Evolutionary conservation across 768 basidiomycete genomes (phyloP).

Genomic region (Pulveroboletus ravenelii): DNA sequence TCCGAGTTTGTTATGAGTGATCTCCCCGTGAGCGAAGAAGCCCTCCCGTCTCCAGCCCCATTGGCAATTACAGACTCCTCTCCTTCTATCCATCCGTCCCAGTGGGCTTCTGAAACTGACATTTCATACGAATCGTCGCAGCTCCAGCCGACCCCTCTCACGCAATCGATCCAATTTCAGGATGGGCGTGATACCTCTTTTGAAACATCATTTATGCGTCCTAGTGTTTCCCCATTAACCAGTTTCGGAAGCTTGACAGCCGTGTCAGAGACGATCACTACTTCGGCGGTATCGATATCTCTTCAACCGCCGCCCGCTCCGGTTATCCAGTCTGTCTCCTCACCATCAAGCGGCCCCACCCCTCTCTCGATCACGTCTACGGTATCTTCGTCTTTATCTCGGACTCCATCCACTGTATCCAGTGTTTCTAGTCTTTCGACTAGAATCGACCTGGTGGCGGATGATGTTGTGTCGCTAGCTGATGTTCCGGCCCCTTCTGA

Average conservation of each 20-base stretch:
- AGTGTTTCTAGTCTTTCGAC: conserved; percentile 43
- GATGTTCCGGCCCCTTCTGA: conserved; percentile 25
- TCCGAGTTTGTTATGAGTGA: conserved; percentile 31
- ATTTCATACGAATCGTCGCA: conserved; percentile 73
- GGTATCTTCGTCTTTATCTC: conserved; percentile 28
- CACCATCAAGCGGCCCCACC: conserved; percentile 33
- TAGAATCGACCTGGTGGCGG: conserved; percentile 32
- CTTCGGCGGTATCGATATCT: conserved; percentile 15
- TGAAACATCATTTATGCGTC: conserved; percentile 70
- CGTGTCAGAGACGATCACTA: conserved; percentile 31
- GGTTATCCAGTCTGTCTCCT: conserved; percentile 16
- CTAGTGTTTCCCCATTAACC: conserved; percentile 42
- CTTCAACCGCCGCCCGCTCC: conserved; percentile 19
- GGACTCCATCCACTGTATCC: conserved; percentile 38
- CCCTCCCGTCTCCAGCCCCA: conserved; percentile 32
- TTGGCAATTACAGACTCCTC: conserved; percentile 34
- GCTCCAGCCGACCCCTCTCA: conserved; percentile 66
- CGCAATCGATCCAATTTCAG: conserved; percentile 44
- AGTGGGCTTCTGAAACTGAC: conserved; percentile 64
- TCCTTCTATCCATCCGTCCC: conserved; percentile 37
- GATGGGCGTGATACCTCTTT: conserved; percentile 63
- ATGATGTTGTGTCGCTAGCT: conserved; percentile 18
- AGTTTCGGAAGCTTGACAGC: conserved; percentile 33
- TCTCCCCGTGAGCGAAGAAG: conserved; percentile 26
- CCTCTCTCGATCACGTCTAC: conserved; percentile 30